Conservation (phyloP, 805 yeast species). For the Torulaspora maleeae region DNA sequence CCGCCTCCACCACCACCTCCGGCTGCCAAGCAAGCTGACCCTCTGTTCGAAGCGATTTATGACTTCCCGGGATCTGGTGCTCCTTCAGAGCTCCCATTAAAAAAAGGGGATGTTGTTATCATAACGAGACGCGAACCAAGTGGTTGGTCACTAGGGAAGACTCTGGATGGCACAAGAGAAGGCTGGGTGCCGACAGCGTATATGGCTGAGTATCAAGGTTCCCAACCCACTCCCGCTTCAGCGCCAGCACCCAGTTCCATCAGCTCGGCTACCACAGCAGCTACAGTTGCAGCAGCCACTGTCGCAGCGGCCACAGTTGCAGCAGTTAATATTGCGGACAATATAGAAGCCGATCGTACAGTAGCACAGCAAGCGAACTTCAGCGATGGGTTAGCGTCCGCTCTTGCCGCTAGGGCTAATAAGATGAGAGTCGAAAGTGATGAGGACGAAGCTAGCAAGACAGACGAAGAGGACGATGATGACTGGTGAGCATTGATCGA, state of each 20-base stretch:
- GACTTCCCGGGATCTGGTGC: conserved; percentile 85
- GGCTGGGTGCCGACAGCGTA: conserved; percentile 99
- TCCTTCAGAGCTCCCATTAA: conserved; percentile 73
- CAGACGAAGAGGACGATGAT: conserved; percentile 47
- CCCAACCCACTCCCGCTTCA: conserved; percentile 39
- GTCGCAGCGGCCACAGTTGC: conserved; percentile 18
- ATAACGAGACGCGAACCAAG: conserved; percentile 70
- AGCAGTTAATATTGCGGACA: conserved; percentile 21
- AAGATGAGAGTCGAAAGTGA: conserved; percentile 55
- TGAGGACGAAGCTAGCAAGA: conserved; percentile 66
- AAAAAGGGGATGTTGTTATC: conserved; percentile 69
- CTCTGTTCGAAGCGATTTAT: conserved; percentile 79
- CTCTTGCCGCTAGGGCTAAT: conserved; percentile 74
- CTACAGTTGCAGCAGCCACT: conserved; percentile 24
- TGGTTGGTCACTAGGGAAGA: conserved; percentile 92
- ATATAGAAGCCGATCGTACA: conserved; percentile 8
- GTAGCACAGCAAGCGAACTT: conserved; percentile 34
- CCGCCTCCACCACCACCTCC: conserved; percentile 79
- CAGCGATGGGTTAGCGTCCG: conserved; percentile 87
- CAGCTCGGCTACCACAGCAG: not conserved
- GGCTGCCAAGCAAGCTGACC: conserved; percentile 56
- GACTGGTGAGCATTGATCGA: conserved; percentile 28
- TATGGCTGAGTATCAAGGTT: conserved; percentile 51
- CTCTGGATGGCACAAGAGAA: conserved; percentile 66
- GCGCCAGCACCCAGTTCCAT: conserved; percentile 35